These are phyloP conservation scores for Micromonas commoda DNA, from an alignment of 139 green algal genomes.

Conservation along the genomic window DNA sequence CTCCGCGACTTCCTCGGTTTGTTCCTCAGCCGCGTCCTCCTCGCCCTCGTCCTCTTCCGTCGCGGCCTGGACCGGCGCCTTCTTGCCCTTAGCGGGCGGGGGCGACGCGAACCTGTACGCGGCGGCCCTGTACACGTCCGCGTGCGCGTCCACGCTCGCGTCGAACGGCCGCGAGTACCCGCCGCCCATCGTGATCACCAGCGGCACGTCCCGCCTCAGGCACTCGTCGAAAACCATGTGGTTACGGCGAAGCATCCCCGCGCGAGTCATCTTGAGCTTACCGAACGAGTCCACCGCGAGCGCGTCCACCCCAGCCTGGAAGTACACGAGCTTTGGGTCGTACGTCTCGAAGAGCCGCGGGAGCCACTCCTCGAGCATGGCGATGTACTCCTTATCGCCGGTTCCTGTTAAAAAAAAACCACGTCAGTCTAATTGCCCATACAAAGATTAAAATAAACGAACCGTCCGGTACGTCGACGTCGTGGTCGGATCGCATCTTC, in stretches of 20 bases:
- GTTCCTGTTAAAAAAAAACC: no score
- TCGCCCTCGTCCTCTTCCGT: no score
- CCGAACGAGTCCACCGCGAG: constrained; percentile 54
- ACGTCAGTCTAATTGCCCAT: no score
- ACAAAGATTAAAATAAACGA: no score
- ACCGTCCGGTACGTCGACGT: constrained; percentile 49
- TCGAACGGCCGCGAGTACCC: constrained; percentile 58
- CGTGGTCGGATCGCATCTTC: constrained; percentile 48
- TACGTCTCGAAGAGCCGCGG: constrained; percentile 46
- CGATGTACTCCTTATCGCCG: constrained; percentile 46
- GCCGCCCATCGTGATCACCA: constrained; percentile 64
- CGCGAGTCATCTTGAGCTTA: constrained; percentile 44
- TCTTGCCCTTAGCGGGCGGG: not conserved
- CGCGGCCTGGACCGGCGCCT: no score
- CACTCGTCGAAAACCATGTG: constrained; percentile 56
- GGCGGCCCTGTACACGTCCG: constrained; percentile 51
- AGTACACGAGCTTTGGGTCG: constrained; percentile 53
- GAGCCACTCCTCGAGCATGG: constrained; percentile 36
- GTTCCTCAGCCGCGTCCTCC: no score
- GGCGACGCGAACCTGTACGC: constrained; percentile 19
- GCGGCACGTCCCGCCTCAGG: constrained; percentile 34
- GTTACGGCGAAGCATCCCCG: constrained; percentile 50
- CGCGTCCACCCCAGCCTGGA: constrained; percentile 61
- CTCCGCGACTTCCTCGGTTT: no score
- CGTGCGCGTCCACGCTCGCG: constrained; percentile 41